Base-by-base conservation (phyloP, 108 stramenopile species). In the Cyclotella baltica region DNA sequence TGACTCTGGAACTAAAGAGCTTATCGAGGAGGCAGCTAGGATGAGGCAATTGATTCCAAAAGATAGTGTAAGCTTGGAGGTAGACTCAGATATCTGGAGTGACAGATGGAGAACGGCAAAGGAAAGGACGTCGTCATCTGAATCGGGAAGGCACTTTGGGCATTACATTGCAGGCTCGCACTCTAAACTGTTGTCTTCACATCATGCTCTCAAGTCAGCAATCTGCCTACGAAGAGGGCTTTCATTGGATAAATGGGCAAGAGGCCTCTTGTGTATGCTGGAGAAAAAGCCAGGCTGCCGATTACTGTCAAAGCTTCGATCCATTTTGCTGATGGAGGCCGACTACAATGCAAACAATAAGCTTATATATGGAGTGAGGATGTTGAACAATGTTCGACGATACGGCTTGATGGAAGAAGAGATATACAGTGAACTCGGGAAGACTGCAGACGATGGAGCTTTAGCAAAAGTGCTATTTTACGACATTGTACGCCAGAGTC, bases 401-500 rank as follows among this genome's bases (percentile, higher is more conserved):
- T 61, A 61, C 19, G 20, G 20, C 6, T 30, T 61, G 9, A 61
- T 61, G 58, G 11, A 5, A 18, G 58, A 61, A 30, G 58, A 61
- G 33, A 30, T 61, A 4, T 61, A 29, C 58, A 61, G 58, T 61
- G 58, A 61, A 31, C 6, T 11, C 5, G 58, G 31, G 6, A 11
- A 28, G 23, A 61, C 33, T 5, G 58, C 58, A 15, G 58, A 61
- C 13, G 58, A 61, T 61, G 58, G 33, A 8, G 33, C 29, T 4
- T 19, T 61, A 31, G 23, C 58, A 4, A 61, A 61, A 19, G 29
- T 61, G 10, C 29, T 61, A 5, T 61, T 61, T 61, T 61, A 31
- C 58, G 58, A 61, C 29, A 61, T n/a, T n/a, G n/a, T n/a, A n/a
- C n/a, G n/a, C n/a, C n/a, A n/a, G n/a, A n/a, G n/a, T n/a, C n/a